phyloP scores from a whole-genome alignment of 2,329 filamentous ascomycete species.

The Arthrobotrys pseudoclavata region DNA sequence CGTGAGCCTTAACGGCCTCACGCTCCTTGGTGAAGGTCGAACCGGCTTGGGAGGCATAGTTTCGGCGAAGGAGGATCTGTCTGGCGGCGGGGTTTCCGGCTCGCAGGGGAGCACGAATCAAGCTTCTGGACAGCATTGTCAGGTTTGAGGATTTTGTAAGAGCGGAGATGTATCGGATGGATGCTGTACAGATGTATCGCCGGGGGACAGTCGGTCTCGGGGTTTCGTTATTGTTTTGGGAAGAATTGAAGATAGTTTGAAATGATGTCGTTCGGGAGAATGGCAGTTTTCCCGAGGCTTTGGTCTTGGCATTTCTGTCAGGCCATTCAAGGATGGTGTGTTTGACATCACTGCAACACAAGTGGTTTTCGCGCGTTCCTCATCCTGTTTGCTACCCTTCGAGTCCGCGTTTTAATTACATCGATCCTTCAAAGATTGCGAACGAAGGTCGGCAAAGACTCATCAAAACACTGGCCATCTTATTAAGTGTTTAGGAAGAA shows the following conservation, averaged over 20 bases:
- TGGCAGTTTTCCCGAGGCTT: slow-evolving; percentile 19
- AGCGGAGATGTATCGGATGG: slow-evolving; percentile 30
- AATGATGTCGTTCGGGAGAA: slow-evolving; percentile 55
- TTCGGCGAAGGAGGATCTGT: slow-evolving; percentile 65
- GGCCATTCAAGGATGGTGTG: slow-evolving; percentile 5
- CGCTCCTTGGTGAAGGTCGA: slow-evolving; percentile 88
- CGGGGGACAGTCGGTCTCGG: not conserved
- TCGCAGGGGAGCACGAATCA: slow-evolving; percentile 76
- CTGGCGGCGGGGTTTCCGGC: slow-evolving; percentile 71
- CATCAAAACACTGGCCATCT: not conserved
- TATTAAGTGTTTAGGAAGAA: not conserved
- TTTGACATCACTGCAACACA: slow-evolving; percentile 22
- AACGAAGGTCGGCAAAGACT: not conserved
- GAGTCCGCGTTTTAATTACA: not conserved
- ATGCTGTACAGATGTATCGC: slow-evolving; percentile 3
- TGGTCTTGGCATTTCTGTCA: slow-evolving; percentile 33
- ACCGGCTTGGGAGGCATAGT: slow-evolving; percentile 65
- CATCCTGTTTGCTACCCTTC: not conserved
- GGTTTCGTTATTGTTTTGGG: not conserved
- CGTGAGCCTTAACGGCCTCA: slow-evolving; percentile 89
- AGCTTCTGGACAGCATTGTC: slow-evolving; percentile 76
- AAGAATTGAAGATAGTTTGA: slow-evolving; percentile 13
- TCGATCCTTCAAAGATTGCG: not conserved
- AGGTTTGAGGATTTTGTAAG: slow-evolving; percentile 53
- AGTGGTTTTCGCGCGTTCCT: not conserved